Percentiles rank a stretch among this genome's conserved stretches.
Conservation (phyloP, 2,329 filamentous ascomycete genomes). For the Venturia asperata region DNA sequence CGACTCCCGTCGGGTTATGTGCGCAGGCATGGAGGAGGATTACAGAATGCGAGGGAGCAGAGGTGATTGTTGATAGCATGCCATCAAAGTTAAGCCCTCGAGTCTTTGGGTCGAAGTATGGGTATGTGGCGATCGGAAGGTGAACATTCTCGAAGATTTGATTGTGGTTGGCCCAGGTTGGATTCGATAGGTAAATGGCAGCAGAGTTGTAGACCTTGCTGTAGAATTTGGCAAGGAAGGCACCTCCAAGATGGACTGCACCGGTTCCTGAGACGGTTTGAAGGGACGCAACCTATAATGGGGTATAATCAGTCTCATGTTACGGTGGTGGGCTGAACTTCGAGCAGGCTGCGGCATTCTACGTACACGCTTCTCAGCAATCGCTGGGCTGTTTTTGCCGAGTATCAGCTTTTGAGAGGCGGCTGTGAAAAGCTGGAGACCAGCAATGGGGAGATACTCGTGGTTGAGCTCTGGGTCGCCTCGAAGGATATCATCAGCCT, state of each 20-base stretch:
- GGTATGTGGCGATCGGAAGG: slow-evolving; percentile 72
- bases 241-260: slow-evolving; percentile 83
- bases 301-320: slow-evolving; percentile 14
- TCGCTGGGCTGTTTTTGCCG: slow-evolving; percentile 69
- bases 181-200: slow-evolving; percentile 83
- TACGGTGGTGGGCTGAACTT: slow-evolving; percentile 3
- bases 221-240: slow-evolving; percentile 94
- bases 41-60: slow-evolving; percentile 71
- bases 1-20: slow-evolving; percentile 96
- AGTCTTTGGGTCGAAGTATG: slow-evolving; percentile 85
- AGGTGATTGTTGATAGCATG: slow-evolving; percentile 65
- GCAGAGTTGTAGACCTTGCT: slow-evolving; percentile 48
- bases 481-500: slow-evolving; percentile 87
- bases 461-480: slow-evolving; percentile 89
- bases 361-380: slow-evolving; percentile 69
- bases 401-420: slow-evolving; percentile 89
- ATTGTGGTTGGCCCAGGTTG: slow-evolving; percentile 98
- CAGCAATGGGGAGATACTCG: slow-evolving; percentile 96
- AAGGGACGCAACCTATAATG: slow-evolving; percentile 56
- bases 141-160: slow-evolving; percentile 94
- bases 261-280: slow-evolving; percentile 98
- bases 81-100: slow-evolving; percentile 88
- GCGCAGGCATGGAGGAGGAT: slow-evolving; percentile 92
- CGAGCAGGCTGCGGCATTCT: background rate
- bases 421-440: slow-evolving; percentile 74